Base-by-base conservation (phyloP, 805 yeast species). In the Komagataella mondaviorum region DNA sequence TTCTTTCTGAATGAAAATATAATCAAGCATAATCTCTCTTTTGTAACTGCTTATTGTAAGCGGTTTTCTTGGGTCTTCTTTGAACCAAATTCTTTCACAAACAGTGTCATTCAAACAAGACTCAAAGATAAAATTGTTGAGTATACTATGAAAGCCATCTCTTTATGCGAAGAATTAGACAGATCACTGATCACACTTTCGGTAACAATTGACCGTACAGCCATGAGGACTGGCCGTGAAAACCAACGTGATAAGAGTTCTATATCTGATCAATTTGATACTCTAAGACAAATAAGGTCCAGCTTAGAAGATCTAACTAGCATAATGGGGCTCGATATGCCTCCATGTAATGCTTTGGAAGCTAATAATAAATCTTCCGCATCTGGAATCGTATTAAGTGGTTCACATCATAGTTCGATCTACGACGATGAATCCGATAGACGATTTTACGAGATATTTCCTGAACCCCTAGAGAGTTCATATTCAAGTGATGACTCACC, bases 381-480 rank as follows among this genome's bases (percentile, higher is more conserved):
- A 52, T 57, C 4, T 46, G 50, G 48, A 22, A 45, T 6, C 48
- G 49, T 47, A 49, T 46, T 23, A 48, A 18, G 39, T 2, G n/a
- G 49, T 17, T 52, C 22, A 12, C 51, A 48, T 7, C 54, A 54
- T n/a, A 48, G 45, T 48, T 53, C 30, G 23, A 56, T 75, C 2
- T 88, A 95, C 95, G 85, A 78, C 45, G 80, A 74, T 52, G 78
- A 78, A 16, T 83, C 80, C 30, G 80, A 77, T n/a, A 73, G 75
- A 54, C 71, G 69, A 54, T 89, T 88, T 60, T 85, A 87, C 60
- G 78, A 76, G 30, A 71, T 66, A 1, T 30, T 30, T 8, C 39
- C 39, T 14, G 39, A 30, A 30, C 39, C 39, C 10, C 14, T 10
- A 4, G 39, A 4, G 6, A 14, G 14, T 30, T 14, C 39, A 10